phyloP scores from a whole-genome alignment of 805 yeast species.

The Saccharomycopsis amapae region DNA sequence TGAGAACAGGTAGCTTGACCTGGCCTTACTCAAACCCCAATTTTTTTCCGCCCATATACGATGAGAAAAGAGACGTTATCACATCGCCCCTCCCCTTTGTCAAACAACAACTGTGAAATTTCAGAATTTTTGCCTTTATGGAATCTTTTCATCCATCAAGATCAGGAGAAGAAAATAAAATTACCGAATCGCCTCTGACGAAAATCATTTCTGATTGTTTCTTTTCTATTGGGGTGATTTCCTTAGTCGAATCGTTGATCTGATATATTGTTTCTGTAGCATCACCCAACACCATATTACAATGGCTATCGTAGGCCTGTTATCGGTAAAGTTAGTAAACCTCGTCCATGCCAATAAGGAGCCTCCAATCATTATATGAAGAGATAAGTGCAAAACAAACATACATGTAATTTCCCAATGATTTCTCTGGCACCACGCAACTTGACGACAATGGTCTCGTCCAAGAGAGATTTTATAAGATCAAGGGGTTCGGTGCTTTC shows the following conservation, averaged over 20 bases:
- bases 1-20: too few species aligned
- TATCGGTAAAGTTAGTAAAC: neutral
- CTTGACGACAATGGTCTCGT: conserved; percentile 81
- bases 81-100: too few species aligned
- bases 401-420: conserved; percentile 76
- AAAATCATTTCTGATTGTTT: conserved; percentile 82
- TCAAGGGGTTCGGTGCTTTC: conserved; percentile 73
- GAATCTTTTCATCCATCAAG: too few species aligned
- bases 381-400: conserved; percentile 26
- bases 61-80: too few species aligned
- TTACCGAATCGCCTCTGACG: conserved; percentile 96
- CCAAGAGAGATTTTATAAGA: conserved; percentile 74
- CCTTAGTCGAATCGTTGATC: conserved; percentile 38
- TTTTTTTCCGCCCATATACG: too few species aligned
- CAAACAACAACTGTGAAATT: too few species aligned
- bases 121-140: too few species aligned
- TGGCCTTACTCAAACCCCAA: too few species aligned
- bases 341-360: too few species aligned
- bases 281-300: conserved; percentile 91
- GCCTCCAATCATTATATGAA: too few species aligned
- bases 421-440: conserved; percentile 92
- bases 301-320: conserved; percentile 87
- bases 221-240: conserved; percentile 29
- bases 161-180: conserved; percentile 56
- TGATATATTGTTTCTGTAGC: conserved; percentile 77